A percentile compares a stretch with the other conserved stretches of the same genome.
Evolutionary conservation across 2,329 filamentous ascomycete species (phyloP).

Genomic region (Ophiostoma perfectum): DNA sequence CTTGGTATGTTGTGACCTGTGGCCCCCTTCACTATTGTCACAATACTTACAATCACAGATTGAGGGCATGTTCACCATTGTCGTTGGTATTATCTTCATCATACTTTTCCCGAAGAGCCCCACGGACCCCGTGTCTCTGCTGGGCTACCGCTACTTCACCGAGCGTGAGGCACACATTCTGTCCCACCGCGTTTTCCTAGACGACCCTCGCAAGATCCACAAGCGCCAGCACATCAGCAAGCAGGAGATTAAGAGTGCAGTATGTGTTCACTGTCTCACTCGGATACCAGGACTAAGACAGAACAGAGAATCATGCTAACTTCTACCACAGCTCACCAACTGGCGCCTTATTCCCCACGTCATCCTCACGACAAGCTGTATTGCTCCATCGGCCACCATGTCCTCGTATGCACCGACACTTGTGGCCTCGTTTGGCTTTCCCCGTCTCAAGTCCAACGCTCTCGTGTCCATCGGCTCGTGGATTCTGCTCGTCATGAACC

Average conservation of each 20-base stretch:
- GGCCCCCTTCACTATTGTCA: not conserved
- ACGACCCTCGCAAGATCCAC: conserved; percentile 35
- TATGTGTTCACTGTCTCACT: conserved; percentile 26
- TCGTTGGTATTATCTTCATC: not conserved
- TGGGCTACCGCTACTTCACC: not conserved
- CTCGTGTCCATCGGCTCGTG: conserved; percentile 36
- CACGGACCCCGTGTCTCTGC: not conserved
- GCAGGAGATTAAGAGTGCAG: conserved; percentile 7
- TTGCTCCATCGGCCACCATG: conserved; percentile 32
- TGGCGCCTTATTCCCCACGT: conserved; percentile 36
- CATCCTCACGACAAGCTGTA: conserved; percentile 31
- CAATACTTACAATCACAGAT: not conserved
- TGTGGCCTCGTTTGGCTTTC: conserved; percentile 35
- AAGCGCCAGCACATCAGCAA: conserved; percentile 19
- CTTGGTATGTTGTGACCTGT: not conserved
- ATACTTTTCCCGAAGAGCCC: not conserved
- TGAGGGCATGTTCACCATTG: not conserved
- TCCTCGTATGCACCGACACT: conserved; percentile 33
- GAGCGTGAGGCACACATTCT: conserved; percentile 29
- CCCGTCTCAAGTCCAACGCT: conserved; percentile 34
- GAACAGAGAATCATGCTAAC: not conserved
- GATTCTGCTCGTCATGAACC: conserved; percentile 33
- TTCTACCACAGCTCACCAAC: not conserved
- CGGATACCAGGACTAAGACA: not conserved
- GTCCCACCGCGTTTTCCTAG: conserved; percentile 32